Percentiles rank a stretch among this genome's conserved stretches.
These are phyloP conservation scores for Cutaneotrichosporon cavernicola DNA, from an alignment of 1,284 basidiomycete genomes.

Conservation along the genomic window DNA sequence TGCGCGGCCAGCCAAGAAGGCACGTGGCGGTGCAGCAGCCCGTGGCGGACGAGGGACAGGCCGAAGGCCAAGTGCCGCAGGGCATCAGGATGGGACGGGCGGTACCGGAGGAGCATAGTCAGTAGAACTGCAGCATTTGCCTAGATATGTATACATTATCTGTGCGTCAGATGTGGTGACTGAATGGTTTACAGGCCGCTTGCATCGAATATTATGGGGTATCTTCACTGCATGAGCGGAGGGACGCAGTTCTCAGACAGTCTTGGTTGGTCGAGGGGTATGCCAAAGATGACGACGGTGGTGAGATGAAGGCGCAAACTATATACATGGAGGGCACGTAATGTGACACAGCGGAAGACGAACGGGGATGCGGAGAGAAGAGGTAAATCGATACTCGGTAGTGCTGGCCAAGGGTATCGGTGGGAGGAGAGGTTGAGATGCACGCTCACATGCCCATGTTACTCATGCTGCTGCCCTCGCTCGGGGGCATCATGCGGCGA, in stretches of 20 bases:
- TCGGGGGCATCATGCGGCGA: slow-evolving; percentile 27
- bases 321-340: neutral
- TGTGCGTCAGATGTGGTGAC: neutral
- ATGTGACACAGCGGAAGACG: neutral
- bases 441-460: slow-evolving; percentile 36
- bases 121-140: neutral
- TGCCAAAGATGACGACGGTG: neutral
- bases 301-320: neutral
- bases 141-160: slow-evolving; percentile 2
- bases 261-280: neutral
- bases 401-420: neutral
- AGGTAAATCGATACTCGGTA: slow-evolving; percentile 1
- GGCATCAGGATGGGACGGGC: neutral
- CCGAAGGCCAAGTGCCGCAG: slow-evolving; percentile 14
- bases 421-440: neutral
- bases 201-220: slow-evolving; percentile 1
- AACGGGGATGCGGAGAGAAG: neutral
- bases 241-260: neutral
- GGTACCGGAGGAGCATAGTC: slow-evolving; percentile 4
- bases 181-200: neutral
- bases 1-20: slow-evolving; percentile 21
- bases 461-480: slow-evolving; percentile 27
- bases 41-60: slow-evolving; percentile 21
- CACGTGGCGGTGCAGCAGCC: slow-evolving; percentile 16
- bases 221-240: neutral